Evolutionary conservation across 805 yeast genomes (phyloP).

Genomic region (Teunomyces panamensis): DNA sequence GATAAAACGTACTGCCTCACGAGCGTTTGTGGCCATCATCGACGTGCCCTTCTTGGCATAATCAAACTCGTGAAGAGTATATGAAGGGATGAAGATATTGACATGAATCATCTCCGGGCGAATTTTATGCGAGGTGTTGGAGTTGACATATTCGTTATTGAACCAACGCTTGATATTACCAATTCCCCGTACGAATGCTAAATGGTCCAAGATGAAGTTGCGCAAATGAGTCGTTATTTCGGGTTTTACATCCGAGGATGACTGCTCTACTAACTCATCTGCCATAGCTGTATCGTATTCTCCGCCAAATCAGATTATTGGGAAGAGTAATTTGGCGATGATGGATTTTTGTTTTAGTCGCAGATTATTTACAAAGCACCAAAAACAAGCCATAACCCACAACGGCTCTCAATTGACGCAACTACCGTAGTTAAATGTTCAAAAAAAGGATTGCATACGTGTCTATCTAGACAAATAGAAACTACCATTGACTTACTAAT

Average conservation of each 20-base stretch:
- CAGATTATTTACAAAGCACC: background rate
- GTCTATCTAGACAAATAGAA: too few relatives aligned
- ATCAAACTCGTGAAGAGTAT: constrained; percentile 30
- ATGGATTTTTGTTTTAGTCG: background rate
- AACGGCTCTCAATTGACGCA: too few relatives aligned
- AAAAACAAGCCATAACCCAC: too few relatives aligned
- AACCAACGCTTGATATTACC: constrained; percentile 68
- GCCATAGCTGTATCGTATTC: background rate
- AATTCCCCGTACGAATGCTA: constrained; percentile 65
- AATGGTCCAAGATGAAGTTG: constrained; percentile 59
- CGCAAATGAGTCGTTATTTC: constrained; percentile 4
- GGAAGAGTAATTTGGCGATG: background rate
- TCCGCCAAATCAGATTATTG: background rate
- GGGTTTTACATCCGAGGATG: background rate
- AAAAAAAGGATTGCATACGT: too few relatives aligned
- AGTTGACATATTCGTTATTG: constrained; percentile 30
- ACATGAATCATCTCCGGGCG: constrained; percentile 21
- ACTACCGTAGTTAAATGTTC: too few relatives aligned
- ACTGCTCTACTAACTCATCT: constrained; percentile 2
- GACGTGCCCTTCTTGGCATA: constrained; percentile 42
- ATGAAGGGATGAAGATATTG: constrained; percentile 50
- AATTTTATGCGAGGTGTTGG: constrained; percentile 17
- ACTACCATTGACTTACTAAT: too few relatives aligned
- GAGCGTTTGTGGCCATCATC: constrained; percentile 59
- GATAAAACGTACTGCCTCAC: constrained; percentile 61